Percentiles rank a stretch among this genome's conserved stretches.
phyloP scores from a whole-genome alignment of 1,284 basidiomycete species.

The Taiwanofungus camphoratus region DNA sequence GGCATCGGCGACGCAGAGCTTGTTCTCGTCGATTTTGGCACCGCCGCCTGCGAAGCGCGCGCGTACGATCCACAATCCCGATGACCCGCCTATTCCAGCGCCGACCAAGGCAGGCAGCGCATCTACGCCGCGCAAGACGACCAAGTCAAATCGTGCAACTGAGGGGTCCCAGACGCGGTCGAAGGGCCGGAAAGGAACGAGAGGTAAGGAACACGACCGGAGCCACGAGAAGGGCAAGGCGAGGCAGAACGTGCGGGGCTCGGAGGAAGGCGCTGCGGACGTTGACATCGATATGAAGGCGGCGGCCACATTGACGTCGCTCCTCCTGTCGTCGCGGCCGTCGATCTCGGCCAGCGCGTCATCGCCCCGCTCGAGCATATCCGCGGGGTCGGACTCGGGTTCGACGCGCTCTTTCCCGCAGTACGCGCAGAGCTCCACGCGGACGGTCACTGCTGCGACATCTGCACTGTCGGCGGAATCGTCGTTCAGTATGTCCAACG shows the following conservation, averaged over 20 bases:
- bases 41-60: slow-evolving; percentile 68
- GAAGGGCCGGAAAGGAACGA: slow-evolving; percentile 22
- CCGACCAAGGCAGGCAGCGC: slow-evolving; percentile 31
- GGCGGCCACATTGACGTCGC: slow-evolving; percentile 68
- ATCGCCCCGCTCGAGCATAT: slow-evolving; percentile 66
- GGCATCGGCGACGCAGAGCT: slow-evolving; percentile 44
- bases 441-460: slow-evolving; percentile 32
- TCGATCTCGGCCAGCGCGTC: slow-evolving; percentile 49
- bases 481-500: slow-evolving; percentile 21
- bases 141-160: slow-evolving; percentile 19
- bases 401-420: slow-evolving; percentile 53
- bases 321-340: slow-evolving; percentile 58
- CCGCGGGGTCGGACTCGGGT: slow-evolving; percentile 42
- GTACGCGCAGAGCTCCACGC: slow-evolving; percentile 59
- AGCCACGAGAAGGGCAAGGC: slow-evolving; percentile 42
- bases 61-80: slow-evolving; percentile 66
- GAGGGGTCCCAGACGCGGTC: slow-evolving; percentile 32
- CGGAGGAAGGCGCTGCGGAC: slow-evolving; percentile 29
- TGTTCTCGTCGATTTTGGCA: slow-evolving; percentile 69
- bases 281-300: slow-evolving; percentile 73
- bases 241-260: slow-evolving; percentile 31
- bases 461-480: slow-evolving; percentile 30
- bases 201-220: slow-evolving; percentile 28
- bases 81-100: slow-evolving; percentile 60
- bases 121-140: slow-evolving; percentile 20